Percentiles rank a stretch among this genome's conserved stretches.
phyloP scores from a whole-genome alignment of 148 eudicot species.

The Oxyria digyna region DNA sequence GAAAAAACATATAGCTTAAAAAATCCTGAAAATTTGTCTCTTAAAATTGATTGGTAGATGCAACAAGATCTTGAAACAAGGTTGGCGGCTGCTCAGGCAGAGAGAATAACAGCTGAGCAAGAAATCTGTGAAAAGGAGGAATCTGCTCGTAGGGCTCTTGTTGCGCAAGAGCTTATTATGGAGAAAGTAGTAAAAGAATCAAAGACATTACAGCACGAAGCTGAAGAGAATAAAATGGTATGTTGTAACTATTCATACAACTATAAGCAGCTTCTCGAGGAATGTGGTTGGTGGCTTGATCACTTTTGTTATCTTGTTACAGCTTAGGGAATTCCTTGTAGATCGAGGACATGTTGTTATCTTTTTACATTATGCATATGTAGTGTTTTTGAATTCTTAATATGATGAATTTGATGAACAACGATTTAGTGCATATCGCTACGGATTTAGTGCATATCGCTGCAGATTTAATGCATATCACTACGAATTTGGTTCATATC shows the following conservation, averaged over 20 bases:
- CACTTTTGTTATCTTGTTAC: background rate
- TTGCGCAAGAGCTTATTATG: conserved; percentile 56
- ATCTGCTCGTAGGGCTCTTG: conserved; percentile 37
- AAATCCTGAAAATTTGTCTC: background rate
- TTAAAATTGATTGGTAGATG: conserved; percentile 31
- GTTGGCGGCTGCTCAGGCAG: conserved; percentile 42
- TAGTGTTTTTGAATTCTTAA: too few relatives aligned
- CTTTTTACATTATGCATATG: too few relatives aligned
- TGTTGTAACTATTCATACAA: background rate
- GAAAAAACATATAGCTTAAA: background rate
- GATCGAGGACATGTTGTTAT: conserved; percentile 62
- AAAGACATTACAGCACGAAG: conserved; percentile 50
- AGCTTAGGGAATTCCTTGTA: conserved; percentile 65
- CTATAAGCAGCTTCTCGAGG: background rate
- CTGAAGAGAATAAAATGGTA: conserved; percentile 78
- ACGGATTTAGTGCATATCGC: too few relatives aligned
- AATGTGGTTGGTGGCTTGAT: background rate
- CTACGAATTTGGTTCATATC: too few relatives aligned
- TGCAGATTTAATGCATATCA: too few relatives aligned
- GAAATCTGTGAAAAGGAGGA: conserved; percentile 44
- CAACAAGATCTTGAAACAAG: conserved; percentile 39
- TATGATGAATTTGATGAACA: too few relatives aligned
- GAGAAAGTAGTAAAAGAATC: conserved; percentile 71
- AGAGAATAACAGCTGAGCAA: conserved; percentile 36
- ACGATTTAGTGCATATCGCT: too few relatives aligned